These are phyloP conservation scores for Trichoderma koningiopsis DNA, from an alignment of 2,329 filamentous ascomycete species.

Conservation along the genomic window DNA sequence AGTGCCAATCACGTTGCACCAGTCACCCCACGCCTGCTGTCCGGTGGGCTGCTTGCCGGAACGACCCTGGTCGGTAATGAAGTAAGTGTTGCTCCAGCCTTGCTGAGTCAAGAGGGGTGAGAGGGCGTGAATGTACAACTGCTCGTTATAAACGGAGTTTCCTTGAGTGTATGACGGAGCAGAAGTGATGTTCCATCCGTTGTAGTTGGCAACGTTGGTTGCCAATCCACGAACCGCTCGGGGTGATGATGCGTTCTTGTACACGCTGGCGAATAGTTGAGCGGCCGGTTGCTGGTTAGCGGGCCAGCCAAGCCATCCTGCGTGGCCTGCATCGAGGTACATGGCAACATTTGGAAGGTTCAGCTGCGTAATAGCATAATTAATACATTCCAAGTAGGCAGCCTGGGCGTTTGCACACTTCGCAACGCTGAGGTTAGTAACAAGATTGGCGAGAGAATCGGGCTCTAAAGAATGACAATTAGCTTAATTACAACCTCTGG, in stretches of 20 bases:
- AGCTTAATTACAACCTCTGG: not conserved
- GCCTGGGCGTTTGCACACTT: slow-evolving; percentile 14
- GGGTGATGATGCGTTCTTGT: slow-evolving; percentile 15
- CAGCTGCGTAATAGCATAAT: slow-evolving; percentile 9
- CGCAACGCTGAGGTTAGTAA: not conserved
- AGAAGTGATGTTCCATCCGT: slow-evolving; percentile 4
- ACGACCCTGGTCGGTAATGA: slow-evolving; percentile 15
- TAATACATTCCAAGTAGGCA: slow-evolving; percentile 10
- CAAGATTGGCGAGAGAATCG: slow-evolving; percentile 14
- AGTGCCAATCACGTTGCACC: slow-evolving; percentile 13
- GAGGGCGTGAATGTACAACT: slow-evolving; percentile 9
- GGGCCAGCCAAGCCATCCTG: slow-evolving; percentile 19
- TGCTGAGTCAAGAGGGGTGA: slow-evolving; percentile 5
- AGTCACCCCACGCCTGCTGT: slow-evolving; percentile 1
- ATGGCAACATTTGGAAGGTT: slow-evolving; percentile 13
- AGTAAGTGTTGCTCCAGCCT: slow-evolving; percentile 1
- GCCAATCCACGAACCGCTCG: slow-evolving; percentile 6
- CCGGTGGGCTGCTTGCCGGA: slow-evolving; percentile 15
- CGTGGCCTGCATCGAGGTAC: slow-evolving; percentile 14
- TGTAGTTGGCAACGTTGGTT: slow-evolving; percentile 17
- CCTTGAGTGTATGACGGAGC: slow-evolving; percentile 9
- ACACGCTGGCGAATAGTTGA: slow-evolving; percentile 10
- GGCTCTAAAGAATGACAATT: not conserved
- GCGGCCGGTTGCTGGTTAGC: slow-evolving; percentile 8
- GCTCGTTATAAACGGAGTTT: slow-evolving; percentile 10